These are phyloP conservation scores for Aspergillus leporis DNA, from an alignment of 495 filamentous ascomycete species.

Conservation along the genomic window DNA sequence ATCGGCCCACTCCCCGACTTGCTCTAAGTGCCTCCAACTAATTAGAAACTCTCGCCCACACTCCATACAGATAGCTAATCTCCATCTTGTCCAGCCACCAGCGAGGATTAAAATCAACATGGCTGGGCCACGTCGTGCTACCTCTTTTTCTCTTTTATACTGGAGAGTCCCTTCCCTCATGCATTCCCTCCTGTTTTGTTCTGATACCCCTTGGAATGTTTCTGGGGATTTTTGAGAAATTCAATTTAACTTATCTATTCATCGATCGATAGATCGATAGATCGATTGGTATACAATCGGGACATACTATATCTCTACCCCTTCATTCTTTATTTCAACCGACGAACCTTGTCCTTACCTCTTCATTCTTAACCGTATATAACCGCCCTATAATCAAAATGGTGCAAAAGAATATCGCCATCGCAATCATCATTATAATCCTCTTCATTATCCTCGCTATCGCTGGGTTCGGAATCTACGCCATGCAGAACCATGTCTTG, in stretches of 20 bases:
- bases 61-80: not conserved
- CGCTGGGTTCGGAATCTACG: slow-evolving; percentile 69
- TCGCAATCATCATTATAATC: slow-evolving; percentile 83
- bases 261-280: not conserved
- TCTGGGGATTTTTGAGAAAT: not conserved
- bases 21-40: too few relatives aligned
- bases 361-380: not conserved
- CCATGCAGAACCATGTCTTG: slow-evolving; percentile 44
- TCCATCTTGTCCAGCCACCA: slow-evolving; percentile 20
- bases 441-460: slow-evolving; percentile 72
- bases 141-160: slow-evolving; percentile 1
- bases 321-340: not conserved
- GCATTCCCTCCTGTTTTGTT: slow-evolving; percentile 8
- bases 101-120: slow-evolving; percentile 22
- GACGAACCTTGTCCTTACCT: not conserved
- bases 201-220: slow-evolving; percentile 16
- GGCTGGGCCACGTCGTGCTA: slow-evolving; percentile 21
- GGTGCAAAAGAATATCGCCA: slow-evolving; percentile 73
- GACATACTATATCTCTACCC: not conserved
- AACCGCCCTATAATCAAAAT: slow-evolving; percentile 28
- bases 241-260: not conserved
- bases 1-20: slow-evolving; percentile 1
- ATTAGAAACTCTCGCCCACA: not conserved
- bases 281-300: not conserved
- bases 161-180: not conserved